phyloP scores from a whole-genome alignment of 2,329 filamentous ascomycete species.

The Rhinocladiella similis region DNA sequence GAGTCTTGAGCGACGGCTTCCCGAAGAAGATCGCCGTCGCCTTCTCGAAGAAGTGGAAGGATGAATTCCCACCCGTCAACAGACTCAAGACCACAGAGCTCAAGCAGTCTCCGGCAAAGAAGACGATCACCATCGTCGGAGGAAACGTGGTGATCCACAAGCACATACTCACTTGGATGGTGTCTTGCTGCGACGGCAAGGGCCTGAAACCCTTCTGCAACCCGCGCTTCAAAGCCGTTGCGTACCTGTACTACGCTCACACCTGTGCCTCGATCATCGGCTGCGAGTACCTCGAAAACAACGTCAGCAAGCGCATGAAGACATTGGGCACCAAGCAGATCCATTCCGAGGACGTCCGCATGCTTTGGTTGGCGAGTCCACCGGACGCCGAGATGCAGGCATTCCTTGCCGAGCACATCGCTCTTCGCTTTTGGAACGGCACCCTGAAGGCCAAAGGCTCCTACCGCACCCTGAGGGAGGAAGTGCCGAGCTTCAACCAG shows the following conservation, averaged over 20 bases:
- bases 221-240: constrained; percentile 7
- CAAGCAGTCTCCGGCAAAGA: background rate
- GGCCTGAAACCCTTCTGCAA: constrained; percentile 12
- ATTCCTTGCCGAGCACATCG: constrained; percentile 21
- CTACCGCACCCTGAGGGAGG: constrained; percentile 17
- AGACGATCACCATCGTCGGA: constrained; percentile 11
- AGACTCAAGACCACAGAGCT: constrained; percentile 6
- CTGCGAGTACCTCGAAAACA: constrained; percentile 15
- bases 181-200: constrained; percentile 17
- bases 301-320: constrained; percentile 16
- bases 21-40: constrained; percentile 14
- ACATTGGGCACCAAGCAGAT: constrained; percentile 11
- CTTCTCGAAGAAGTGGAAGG: constrained; percentile 19
- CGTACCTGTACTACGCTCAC: constrained; percentile 12
- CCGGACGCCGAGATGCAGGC: constrained; percentile 9
- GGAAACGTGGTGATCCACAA: constrained; percentile 16
- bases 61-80: constrained; percentile 4
- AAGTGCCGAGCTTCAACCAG: constrained; percentile 19
- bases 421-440: constrained; percentile 14
- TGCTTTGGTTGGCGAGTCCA: constrained; percentile 10
- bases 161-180: constrained; percentile 25
- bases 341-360: constrained; percentile 24
- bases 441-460: constrained; percentile 12
- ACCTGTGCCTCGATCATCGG: constrained; percentile 13
- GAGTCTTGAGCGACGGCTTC: constrained; percentile 15